Base-by-base conservation (phyloP, 805 yeast genomes). In the Danielozyma ontarioensis region DNA sequence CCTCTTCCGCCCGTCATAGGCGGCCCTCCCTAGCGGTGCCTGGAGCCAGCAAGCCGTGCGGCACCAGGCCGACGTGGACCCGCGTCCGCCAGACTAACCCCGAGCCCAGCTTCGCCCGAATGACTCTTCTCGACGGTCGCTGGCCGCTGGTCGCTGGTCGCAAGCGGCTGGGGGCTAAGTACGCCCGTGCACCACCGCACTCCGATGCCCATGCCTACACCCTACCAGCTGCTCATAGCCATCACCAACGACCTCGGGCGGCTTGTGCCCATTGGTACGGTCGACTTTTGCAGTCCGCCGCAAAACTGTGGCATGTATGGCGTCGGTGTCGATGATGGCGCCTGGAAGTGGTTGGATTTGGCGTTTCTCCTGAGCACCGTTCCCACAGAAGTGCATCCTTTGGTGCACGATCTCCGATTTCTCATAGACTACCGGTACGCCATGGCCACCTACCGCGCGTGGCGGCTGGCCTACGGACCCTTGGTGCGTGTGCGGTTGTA, bases 271-370 rank as follows among this genome's bases (percentile, higher is more conserved):
- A 45, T 77, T 3, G 87, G 86, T 1, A 58, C 69, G 0, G 44
- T 80, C 1, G 63, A 59, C 42, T 55, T 73, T 30, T 48, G 54
- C 32, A 57, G 67, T 22, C 42, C 67, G 1, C 83, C 83, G 1
- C 36, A 59, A 3, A 56, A 62, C 0, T 54, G 62, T 11, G 59
- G 59, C 22, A 37, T 52, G 17, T 47, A 53, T 3, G 72, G 71
- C 0, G 22, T 59, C 0, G 37, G 35, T 7, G 63, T 71, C 0
- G 12, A 17, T 13, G 21, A 15, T 10, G 71, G 60, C 45, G 67
- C 63, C 1, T 79, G 84, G 83, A 45, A 31, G 31, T 78, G 83
- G 84, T 53, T 76, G 12, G 78, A 76, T 39, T 57, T 72, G 7
- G 73, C 73, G 13, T 59, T 46, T 38, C 49, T 64, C 4, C 33